phyloP scores from a whole-genome alignment of 495 filamentous ascomycete species.

The Penicillium arizonense region DNA sequence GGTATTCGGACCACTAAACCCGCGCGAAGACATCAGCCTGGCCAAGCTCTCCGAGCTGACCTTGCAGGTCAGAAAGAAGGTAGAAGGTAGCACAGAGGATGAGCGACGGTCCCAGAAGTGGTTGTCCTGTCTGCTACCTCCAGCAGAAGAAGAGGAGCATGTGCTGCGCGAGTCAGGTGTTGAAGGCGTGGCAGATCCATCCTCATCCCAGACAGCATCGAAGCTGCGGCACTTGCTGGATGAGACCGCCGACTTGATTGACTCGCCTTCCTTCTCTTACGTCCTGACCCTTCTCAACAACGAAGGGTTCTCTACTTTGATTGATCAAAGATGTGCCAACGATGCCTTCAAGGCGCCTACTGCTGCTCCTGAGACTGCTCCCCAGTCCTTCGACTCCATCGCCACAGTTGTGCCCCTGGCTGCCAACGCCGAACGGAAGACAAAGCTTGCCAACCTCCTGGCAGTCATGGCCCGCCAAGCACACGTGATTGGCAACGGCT shows the following conservation, averaged over 20 bases:
- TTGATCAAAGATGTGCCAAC: conserved; percentile 74
- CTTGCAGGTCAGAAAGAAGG: conserved; percentile 70
- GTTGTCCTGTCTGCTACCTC: conserved; percentile 83
- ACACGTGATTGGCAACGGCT: conserved; percentile 81
- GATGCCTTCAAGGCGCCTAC: conserved; percentile 69
- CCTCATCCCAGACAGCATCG: conserved; percentile 43
- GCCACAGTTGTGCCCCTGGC: conserved; percentile 36
- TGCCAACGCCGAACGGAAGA: conserved; percentile 43
- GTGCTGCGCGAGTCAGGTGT: conserved; percentile 85
- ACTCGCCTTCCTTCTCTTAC: conserved; percentile 83
- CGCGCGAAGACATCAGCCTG: conserved; percentile 82
- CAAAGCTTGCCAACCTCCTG: conserved; percentile 86
- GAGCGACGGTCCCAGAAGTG: conserved; percentile 65
- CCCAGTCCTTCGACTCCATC: conserved; percentile 42
- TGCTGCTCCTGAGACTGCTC: conserved; percentile 39
- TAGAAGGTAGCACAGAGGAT: conserved; percentile 74
- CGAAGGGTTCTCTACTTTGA: conserved; percentile 75
- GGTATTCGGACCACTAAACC: conserved; percentile 79
- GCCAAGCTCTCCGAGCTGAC: conserved; percentile 75
- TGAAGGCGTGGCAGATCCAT: conserved; percentile 48
- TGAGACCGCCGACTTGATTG: conserved; percentile 92
- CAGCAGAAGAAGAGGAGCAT: conserved; percentile 68
- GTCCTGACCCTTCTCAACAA: conserved; percentile 86
- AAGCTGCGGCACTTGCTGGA: conserved; percentile 85
- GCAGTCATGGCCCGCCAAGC: conserved; percentile 86